Conservation (phyloP, 2,329 filamentous ascomycete species). For the Colletotrichum sp. region DNA sequence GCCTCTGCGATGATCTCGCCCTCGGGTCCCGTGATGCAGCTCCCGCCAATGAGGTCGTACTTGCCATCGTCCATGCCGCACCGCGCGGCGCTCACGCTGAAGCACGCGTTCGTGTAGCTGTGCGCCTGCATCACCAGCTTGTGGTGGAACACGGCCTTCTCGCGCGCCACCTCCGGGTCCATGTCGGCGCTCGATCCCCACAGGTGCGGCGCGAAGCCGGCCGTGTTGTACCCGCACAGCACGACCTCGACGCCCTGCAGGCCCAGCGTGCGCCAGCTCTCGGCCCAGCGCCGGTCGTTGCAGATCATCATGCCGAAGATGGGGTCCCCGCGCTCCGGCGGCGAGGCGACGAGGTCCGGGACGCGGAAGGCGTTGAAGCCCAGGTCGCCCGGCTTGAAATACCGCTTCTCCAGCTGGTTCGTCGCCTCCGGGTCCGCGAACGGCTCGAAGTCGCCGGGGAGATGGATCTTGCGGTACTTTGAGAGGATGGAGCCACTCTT, state of each 20-base stretch:
- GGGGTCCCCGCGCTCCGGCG: slow-evolving; percentile 50
- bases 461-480: slow-evolving; percentile 62
- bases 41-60: slow-evolving; percentile 57
- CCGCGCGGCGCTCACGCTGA: slow-evolving; percentile 53
- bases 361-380: slow-evolving; percentile 59
- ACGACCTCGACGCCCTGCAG: slow-evolving; percentile 43
- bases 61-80: slow-evolving; percentile 39
- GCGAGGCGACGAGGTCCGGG: slow-evolving; percentile 45
- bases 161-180: slow-evolving; percentile 29
- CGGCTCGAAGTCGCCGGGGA: slow-evolving; percentile 58
- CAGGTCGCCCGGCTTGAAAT: slow-evolving; percentile 57
- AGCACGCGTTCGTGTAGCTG: slow-evolving; percentile 58
- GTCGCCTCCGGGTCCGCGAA: slow-evolving; percentile 50
- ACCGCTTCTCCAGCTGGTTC: slow-evolving; percentile 62
- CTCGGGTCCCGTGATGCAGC: slow-evolving; percentile 51
- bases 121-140: slow-evolving; percentile 56
- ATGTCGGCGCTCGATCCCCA: slow-evolving; percentile 36
- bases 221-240: slow-evolving; percentile 53
- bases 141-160: slow-evolving; percentile 58
- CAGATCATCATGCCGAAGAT: slow-evolving; percentile 62
- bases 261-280: slow-evolving; percentile 56
- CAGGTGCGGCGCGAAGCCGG: slow-evolving; percentile 51
- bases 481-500: slow-evolving; percentile 42
- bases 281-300: slow-evolving; percentile 60
- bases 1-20: slow-evolving; percentile 55